A percentile compares a stretch with the other conserved stretches of the same genome.
These are phyloP conservation scores for Sicyos baderoa DNA, from an alignment of 306 rosid species.

Conservation along the genomic window DNA sequence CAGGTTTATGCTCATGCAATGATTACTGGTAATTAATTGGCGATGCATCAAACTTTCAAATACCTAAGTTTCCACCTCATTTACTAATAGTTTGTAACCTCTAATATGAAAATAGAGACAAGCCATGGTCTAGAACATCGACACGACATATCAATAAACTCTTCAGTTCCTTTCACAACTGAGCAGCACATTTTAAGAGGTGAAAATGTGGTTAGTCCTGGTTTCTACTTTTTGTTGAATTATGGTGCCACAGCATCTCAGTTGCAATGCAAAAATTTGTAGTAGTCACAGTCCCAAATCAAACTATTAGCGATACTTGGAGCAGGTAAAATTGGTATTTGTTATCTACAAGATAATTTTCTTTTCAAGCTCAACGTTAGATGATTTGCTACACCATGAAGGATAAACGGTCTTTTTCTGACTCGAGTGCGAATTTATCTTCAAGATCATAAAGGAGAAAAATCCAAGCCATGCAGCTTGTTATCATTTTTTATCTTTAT, in stretches of 20 bases:
- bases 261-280: neutral
- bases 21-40: constrained; percentile 58
- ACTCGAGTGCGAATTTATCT: neutral
- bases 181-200: neutral
- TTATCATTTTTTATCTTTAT: neutral
- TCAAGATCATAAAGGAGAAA: neutral
- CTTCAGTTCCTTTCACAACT: neutral
- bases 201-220: neutral
- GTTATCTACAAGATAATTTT: neutral
- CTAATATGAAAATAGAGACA: neutral
- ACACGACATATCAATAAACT: neutral
- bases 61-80: neutral
- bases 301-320: neutral
- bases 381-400: constrained; percentile 5
- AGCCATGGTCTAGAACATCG: neutral
- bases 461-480: constrained; percentile 1
- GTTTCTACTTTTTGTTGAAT: constrained; percentile 2
- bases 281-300: neutral
- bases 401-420: neutral
- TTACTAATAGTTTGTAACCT: neutral
- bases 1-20: constrained; percentile 64
- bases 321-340: neutral
- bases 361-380: constrained; percentile 6
- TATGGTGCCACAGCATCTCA: neutral
- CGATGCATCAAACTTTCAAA: constrained; percentile 6